Percentiles rank a stretch among this genome's conserved stretches.
phyloP scores from a whole-genome alignment of 345 rosid species.

The Pugionium dolabratum region DNA sequence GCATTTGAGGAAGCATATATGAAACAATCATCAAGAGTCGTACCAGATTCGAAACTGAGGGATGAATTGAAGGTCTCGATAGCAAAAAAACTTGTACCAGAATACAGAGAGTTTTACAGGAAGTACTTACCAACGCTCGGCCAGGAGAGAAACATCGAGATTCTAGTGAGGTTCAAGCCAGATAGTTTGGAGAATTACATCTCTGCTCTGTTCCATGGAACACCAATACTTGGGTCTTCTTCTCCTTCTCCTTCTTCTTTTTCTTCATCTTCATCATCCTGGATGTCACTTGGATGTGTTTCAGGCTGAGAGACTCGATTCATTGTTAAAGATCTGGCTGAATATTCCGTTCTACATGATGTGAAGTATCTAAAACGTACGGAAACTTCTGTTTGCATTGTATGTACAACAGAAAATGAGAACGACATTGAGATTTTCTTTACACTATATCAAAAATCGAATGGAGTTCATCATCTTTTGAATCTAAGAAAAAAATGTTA shows the following conservation, averaged over 20 bases:
- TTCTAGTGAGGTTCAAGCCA: slow-evolving; percentile 50
- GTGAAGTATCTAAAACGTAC: background rate
- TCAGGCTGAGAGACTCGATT: slow-evolving; percentile 28
- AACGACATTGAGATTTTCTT: slow-evolving; percentile 18
- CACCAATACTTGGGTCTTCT: slow-evolving; percentile 41
- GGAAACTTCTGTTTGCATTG: slow-evolving; percentile 14
- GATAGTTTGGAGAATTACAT: slow-evolving; percentile 67
- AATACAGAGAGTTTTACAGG: slow-evolving; percentile 58
- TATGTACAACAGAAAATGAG: slow-evolving; percentile 5
- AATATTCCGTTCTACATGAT: slow-evolving; percentile 13
- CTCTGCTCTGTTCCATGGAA: slow-evolving; percentile 71
- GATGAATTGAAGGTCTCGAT: slow-evolving; percentile 68
- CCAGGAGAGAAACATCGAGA: slow-evolving; percentile 46
- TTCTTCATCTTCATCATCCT: slow-evolving; percentile 32
- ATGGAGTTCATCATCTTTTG: background rate
- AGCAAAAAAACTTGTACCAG: slow-evolving; percentile 57
- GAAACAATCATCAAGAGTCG: slow-evolving; percentile 61
- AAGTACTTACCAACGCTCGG: slow-evolving; percentile 36
- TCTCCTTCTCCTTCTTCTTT: slow-evolving; percentile 40
- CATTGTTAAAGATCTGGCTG: slow-evolving; percentile 4
- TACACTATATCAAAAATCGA: background rate
- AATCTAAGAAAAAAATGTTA: background rate
- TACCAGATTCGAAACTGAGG: slow-evolving; percentile 57
- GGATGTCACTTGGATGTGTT: slow-evolving; percentile 43
- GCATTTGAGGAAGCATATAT: slow-evolving; percentile 74